Percentiles rank a stretch among this genome's conserved stretches.
Evolutionary conservation across 2,329 filamentous ascomycete genomes (phyloP).

Genomic region (Exophiala aquamarina): DNA sequence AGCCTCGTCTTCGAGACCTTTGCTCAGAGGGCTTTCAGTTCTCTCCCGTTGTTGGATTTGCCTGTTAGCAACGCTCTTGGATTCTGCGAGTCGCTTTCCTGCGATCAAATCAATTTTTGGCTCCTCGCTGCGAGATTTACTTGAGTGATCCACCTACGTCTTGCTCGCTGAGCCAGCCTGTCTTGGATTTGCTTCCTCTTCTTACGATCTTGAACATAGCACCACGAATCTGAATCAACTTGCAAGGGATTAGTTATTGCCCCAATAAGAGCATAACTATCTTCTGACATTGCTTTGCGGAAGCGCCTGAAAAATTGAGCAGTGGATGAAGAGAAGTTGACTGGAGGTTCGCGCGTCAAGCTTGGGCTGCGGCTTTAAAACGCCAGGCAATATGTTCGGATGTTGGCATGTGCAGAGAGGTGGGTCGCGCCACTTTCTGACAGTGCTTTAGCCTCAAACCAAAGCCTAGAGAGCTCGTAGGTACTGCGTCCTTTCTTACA

Average conservation of each 20-base stretch:
- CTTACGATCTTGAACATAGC: constrained; percentile 34
- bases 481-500: no score
- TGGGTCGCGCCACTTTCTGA: constrained; percentile 25
- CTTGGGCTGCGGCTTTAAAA: no score
- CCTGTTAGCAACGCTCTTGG: constrained; percentile 11
- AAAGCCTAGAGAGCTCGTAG: no score
- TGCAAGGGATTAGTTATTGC: no score
- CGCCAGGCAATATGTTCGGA: no score
- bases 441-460: no score
- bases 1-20: not conserved
- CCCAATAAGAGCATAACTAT: no score
- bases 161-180: constrained; percentile 38
- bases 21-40: not conserved
- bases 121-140: not conserved
- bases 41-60: constrained; percentile 5
- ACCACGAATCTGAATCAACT: constrained; percentile 72
- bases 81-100: constrained; percentile 14
- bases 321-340: no score
- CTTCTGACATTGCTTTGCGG: no score
- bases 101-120: not conserved
- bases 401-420: no score
- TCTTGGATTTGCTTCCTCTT: constrained; percentile 42
- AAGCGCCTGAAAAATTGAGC: no score
- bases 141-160: constrained; percentile 29
- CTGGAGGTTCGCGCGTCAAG: no score